Conservation (phyloP, 257 asterid species). For the Forsythia suspensa region DNA sequence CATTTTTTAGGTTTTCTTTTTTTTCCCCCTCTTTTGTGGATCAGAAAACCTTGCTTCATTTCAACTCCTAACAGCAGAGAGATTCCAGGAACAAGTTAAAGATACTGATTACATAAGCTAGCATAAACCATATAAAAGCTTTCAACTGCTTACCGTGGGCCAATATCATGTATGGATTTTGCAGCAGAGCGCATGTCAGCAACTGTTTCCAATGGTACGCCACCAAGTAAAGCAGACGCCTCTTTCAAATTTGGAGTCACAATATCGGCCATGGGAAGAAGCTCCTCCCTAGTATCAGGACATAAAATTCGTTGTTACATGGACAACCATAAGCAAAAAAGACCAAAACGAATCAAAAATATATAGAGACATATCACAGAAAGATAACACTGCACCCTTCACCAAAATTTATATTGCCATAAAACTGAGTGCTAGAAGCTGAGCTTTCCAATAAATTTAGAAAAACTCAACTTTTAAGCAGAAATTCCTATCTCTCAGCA, state of each 20-base stretch:
- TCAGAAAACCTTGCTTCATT: background rate
- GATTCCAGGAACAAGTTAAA: background rate
- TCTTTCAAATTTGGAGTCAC: constrained; percentile 93
- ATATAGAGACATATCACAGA: background rate
- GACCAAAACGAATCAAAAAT: background rate
- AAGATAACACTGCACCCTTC: background rate
- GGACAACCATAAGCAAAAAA: background rate
- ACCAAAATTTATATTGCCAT: background rate
- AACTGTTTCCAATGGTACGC: constrained; percentile 58
- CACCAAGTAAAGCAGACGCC: constrained; percentile 88
- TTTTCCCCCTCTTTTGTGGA: background rate
- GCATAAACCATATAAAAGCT: constrained; percentile 15
- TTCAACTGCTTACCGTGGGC: constrained; percentile 66
- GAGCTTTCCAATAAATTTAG: background rate
- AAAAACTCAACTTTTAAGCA: constrained; percentile 2
- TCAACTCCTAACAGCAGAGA: constrained; percentile 1
- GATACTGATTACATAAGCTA: constrained; percentile 3
- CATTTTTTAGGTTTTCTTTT: background rate
- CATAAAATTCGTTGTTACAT: constrained; percentile 8
- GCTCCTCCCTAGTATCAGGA: constrained; percentile 61
- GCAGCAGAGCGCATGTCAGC: constrained; percentile 96
- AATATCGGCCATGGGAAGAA: constrained; percentile 86
- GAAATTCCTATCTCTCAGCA: background rate
- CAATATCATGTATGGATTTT: constrained; percentile 68
- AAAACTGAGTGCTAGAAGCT: constrained; percentile 1